Base-by-base conservation (phyloP, 2,329 filamentous ascomycete genomes). In the Coniochaeta sp. region DNA sequence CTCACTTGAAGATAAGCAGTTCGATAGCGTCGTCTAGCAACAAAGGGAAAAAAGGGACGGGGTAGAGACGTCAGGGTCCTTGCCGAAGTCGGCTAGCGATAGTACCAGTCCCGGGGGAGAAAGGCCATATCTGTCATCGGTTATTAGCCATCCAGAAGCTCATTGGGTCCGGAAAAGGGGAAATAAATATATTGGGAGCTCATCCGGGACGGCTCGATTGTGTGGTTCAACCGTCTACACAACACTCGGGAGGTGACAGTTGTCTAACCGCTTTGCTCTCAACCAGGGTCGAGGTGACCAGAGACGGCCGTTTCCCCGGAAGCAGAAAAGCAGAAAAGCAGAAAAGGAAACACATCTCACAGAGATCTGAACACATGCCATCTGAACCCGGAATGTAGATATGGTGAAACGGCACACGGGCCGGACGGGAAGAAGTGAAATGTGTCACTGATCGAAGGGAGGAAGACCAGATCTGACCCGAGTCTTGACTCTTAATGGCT, bases 391-490 rank as follows among this genome's bases (percentile, higher is more conserved):
- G 45, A 31, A 48, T 28, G 45, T 28, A 48, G 18, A 14, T 26
- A 20, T 30, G 12, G 45, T 48, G 18, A 22, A 48, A 48, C 45
- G 45, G 27, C 45, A 48, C 22, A 48, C 45, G 45, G 45, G 45
- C 45, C 45, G 45, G 26, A 13, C 45, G 45, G 45, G 45, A 48
- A 22, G n/a, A 6, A 10, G n/a, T n/a, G 24, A 14, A 28, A 48
- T 48, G 45, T 48, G 45, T 26, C 13, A 48, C 26, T 28, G 7
- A n/a, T 14, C 7, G 33, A 38, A n/a, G 14, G 30, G 30, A 9
- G 20, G 40, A 12, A 26, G 4, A 14, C 6, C 5, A n/a, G 13
- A 14, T 26, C 40, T 26, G 20, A 3, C 20, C 26, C 24, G 40
- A 27, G 24, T 24, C 42, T 24, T 46, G 4, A 22, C 42, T 20